Base-by-base conservation (phyloP, 2,329 filamentous ascomycete species). In the Mollisiaceae sp. region DNA sequence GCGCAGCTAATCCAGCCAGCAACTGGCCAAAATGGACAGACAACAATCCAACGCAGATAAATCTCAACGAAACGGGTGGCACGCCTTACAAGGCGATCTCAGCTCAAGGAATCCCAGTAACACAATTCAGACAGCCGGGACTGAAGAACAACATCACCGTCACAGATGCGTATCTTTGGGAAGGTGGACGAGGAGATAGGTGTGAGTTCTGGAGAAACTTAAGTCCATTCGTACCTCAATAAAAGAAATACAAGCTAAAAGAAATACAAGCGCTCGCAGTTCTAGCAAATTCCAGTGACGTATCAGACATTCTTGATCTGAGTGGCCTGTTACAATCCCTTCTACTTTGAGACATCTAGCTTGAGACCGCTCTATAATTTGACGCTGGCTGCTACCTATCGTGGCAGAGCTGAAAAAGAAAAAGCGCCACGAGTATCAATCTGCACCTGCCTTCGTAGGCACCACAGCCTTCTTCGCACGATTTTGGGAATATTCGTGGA, bases 21-120 rank as follows among this genome's bases (percentile, higher is more conserved):
- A 32, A 59, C 24, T 59, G 56, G 56, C 56, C 56, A 24, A 24
- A 41, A 43, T 59, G 56, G 56, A 59, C 56, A 41, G 56, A 41
- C 56, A 41, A 15, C 11, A 22, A 39, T 27, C 56, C 56, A 24
- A 27, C 27, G 35, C 56, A 59, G 14, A 24, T 59, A 6, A 59
- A 59, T 14, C 45, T 50, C n/a, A 45, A 45, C 9, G 43, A 20
- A n/a, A 45, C 43, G 8, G 43, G 43, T 2, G 43, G 43, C 4
- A 45, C 43, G 3, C 8, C 43, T n/a, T 45, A 45, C 20, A 45
- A 6, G 4, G 43, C n/a, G 8, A 20, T n/a, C 2, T n/a, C 43
- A n/a, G 43, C 43, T n/a, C 43, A 45, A 45, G 43, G 43, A 3
- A 45, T 45, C 9, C 43, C 43, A n/a, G n/a, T 45, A 6, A 45